phyloP scores from a whole-genome alignment of 768 basidiomycete genomes.

The Boletus vermiculosoides region DNA sequence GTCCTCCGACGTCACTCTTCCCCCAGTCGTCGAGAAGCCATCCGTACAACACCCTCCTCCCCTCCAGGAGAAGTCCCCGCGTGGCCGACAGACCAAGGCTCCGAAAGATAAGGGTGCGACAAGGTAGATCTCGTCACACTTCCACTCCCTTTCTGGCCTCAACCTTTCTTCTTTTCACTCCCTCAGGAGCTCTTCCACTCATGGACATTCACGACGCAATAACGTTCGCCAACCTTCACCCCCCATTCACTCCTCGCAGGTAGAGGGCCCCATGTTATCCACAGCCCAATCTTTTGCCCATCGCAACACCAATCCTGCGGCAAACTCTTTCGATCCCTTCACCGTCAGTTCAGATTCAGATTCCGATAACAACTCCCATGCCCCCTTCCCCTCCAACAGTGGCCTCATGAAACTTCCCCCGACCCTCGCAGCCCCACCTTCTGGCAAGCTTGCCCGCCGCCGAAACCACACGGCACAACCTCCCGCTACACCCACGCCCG shows the following conservation, averaged over 20 bases:
- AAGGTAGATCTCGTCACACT: conserved; percentile 36
- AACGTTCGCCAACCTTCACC: conserved; percentile 64
- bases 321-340: conserved; percentile 50
- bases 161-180: conserved; percentile 3
- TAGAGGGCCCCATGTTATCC: conserved; percentile 47
- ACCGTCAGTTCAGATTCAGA: conserved; percentile 44
- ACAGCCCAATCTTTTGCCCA: conserved; percentile 25
- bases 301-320: conserved; percentile 32
- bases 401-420: conserved; percentile 33
- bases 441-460: conserved; percentile 59
- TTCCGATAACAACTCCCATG: conserved; percentile 38
- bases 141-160: neutral
- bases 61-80: conserved; percentile 28
- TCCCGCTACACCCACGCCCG: conserved; percentile 38
- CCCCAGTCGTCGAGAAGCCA: conserved; percentile 32
- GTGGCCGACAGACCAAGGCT: conserved; percentile 38
- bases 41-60: conserved; percentile 16
- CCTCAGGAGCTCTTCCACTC: conserved; percentile 46
- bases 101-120: conserved; percentile 42
- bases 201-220: conserved; percentile 46
- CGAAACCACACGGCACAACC: conserved; percentile 41
- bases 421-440: conserved; percentile 45
- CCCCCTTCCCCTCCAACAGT: conserved; percentile 27
- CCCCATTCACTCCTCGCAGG: conserved; percentile 60
- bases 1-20: conserved; percentile 31